Evolutionary conservation across 2,329 filamentous ascomycete genomes (phyloP).

Genomic region (Trichoderma atrobrunneum): DNA sequence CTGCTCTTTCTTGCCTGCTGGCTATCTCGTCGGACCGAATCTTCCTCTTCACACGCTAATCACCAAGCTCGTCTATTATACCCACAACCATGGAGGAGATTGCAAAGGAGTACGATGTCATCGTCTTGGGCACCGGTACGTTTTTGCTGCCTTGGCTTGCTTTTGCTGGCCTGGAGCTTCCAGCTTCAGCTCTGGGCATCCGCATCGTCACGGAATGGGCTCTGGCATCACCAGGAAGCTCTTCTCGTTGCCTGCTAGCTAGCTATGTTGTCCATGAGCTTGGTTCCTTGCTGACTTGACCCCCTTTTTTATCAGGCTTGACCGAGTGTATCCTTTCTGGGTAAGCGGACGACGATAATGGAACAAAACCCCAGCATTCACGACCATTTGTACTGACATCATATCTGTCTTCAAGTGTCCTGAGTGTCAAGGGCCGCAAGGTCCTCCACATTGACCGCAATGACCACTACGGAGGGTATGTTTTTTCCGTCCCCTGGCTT

Average conservation of each 20-base stretch:
- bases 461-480: slow-evolving; percentile 95
- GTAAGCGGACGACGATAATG: slow-evolving; percentile 49
- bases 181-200: neutral
- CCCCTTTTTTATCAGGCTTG: slow-evolving; percentile 60
- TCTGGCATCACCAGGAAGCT: neutral
- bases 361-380: neutral
- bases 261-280: neutral
- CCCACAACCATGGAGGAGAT: slow-evolving; percentile 84
- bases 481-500: slow-evolving; percentile 24
- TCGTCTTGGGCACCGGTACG: slow-evolving; percentile 95
- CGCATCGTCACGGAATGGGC: neutral
- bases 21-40: neutral
- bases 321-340: slow-evolving; percentile 99
- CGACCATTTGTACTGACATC: slow-evolving; percentile 32
- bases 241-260: neutral
- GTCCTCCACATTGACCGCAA: slow-evolving; percentile 98
- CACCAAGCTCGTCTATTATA: neutral
- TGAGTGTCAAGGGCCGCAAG: slow-evolving; percentile 98
- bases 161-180: neutral
- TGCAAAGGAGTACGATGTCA: slow-evolving; percentile 95
- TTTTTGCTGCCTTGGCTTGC: slow-evolving; percentile 22
- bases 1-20: neutral
- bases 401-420: slow-evolving; percentile 53
- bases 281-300: neutral
- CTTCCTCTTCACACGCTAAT: slow-evolving; percentile 15